Base-by-base conservation (phyloP, 106 monocot species). In the Vanilla planifolia region DNA sequence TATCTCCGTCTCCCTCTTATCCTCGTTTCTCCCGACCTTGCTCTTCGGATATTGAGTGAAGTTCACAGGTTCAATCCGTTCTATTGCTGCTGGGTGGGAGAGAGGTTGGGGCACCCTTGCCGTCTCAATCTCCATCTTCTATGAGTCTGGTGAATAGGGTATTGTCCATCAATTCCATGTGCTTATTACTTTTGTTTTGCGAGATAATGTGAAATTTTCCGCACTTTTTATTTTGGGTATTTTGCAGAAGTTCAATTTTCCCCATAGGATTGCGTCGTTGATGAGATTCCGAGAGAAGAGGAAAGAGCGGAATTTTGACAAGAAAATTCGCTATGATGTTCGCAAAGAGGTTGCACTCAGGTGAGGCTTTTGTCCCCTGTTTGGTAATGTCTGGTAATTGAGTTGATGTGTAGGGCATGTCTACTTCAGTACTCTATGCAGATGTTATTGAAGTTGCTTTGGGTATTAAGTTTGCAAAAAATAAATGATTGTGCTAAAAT, bases 261-360 rank as follows among this genome's bases (percentile, higher is more conserved):
- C 85, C 19, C 74, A 80, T 23, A 77, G 85, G 75, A 73, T 79
- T 64, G 86, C 86, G 25, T 81, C 86, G 3, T 55, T 86, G 52
- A 86, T 81, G 78, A 71, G 86, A 52, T 86, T 86, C 39, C 71
- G 78, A 1, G 86, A 86, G 81, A 86, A 86, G 68, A 55, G 81
- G n/a, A 86, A 86, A 66, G 86, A 81, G 51, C 60, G 86, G n/a
- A 86, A 81, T 63, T 86, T 78, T 75, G 80, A 86, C 57, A 86
- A 79, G 68, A 86, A 81, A 48, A 79, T 86, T 23, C 81, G 80
- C 1, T 77, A 81, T 33, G 72, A 53, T 63, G 81, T 86, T 46
- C 75, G 78, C 25, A 86, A 81, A 68, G 86, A 86, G 66, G 81
- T 86, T 30, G 81, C 81, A 2, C 71, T 75, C 8, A 81, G 86